Conservation (phyloP, 2,329 filamentous ascomycete species). For the Aspergillus amoenus region DNA sequence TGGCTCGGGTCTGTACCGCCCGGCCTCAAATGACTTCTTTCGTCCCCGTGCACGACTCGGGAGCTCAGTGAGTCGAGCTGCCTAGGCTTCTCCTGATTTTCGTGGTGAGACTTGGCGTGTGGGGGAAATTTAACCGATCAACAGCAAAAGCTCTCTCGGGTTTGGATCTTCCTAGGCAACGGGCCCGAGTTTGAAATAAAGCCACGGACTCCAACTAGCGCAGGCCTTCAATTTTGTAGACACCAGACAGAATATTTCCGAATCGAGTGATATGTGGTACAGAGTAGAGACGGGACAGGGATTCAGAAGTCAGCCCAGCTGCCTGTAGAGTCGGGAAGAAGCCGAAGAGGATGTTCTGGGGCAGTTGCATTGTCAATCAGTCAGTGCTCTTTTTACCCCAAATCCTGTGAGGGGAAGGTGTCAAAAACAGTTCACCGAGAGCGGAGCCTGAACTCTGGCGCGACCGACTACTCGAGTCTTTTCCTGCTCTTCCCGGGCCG, state of each 20-base stretch:
- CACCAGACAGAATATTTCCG: neutral
- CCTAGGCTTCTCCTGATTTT: neutral
- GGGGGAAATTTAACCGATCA: slow-evolving; percentile 22
- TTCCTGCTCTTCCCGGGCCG: neutral
- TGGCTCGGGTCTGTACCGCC: neutral
- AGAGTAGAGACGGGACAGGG: too few relatives aligned
- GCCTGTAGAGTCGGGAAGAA: neutral
- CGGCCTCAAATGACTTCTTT: too few relatives aligned
- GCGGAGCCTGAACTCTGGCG: slow-evolving; percentile 7
- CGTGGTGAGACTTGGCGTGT: slow-evolving; percentile 15
- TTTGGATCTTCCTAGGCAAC: slow-evolving; percentile 5
- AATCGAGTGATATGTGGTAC: neutral
- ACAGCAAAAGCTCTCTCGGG: neutral
- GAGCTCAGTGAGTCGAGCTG: neutral
- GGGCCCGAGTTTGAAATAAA: neutral
- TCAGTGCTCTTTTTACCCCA: slow-evolving; percentile 22
- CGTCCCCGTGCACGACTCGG: neutral
- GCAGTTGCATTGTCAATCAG: neutral
- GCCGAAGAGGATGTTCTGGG: too few relatives aligned
- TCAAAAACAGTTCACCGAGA: slow-evolving; percentile 23
- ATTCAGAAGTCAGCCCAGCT: neutral
- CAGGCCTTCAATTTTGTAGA: neutral
- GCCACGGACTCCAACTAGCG: neutral
- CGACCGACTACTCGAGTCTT: neutral
- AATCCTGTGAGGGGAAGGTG: slow-evolving; percentile 31